phyloP scores from a whole-genome alignment of 176 grass and related monocot species.

The Pharus latifolius region DNA sequence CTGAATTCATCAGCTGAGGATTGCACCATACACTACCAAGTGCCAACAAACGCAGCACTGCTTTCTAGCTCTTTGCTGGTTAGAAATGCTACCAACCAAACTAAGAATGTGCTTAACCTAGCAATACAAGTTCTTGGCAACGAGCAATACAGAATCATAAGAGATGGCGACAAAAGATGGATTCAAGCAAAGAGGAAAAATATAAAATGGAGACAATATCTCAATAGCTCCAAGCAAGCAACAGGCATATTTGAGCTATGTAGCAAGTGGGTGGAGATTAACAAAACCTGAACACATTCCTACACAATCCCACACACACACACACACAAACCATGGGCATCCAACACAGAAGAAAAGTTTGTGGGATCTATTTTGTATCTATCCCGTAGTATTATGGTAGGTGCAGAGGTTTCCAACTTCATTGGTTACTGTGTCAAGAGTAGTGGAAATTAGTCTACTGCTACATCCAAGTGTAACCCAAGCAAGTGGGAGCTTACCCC shows the following conservation, averaged over 20 bases:
- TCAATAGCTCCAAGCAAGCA: not conserved
- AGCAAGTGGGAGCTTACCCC: too few species aligned
- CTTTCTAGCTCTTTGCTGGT: not conserved
- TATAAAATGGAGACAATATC: not conserved
- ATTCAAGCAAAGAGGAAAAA: not conserved
- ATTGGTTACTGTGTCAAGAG: too few species aligned
- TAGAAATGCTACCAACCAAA: not conserved
- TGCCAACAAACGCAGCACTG: not conserved
- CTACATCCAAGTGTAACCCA: too few species aligned
- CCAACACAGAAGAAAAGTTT: not conserved
- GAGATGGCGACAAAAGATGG: not conserved
- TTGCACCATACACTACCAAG: not conserved
- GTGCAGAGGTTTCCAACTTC: too few species aligned
- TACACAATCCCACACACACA: too few species aligned
- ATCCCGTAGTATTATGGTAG: too few species aligned
- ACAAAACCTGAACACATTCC: too few species aligned
- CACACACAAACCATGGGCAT: not conserved
- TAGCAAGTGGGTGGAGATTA: not conserved
- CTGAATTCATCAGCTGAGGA: not conserved
- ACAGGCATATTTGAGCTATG: not conserved
- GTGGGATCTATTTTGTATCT: not conserved
- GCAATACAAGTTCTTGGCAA: not conserved
- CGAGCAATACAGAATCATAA: too few species aligned
- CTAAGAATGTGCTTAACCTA: not conserved
- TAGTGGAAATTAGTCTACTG: too few species aligned